Conservation (phyloP, 163 green algal species). For the Scenedesmus sp. region DNA sequence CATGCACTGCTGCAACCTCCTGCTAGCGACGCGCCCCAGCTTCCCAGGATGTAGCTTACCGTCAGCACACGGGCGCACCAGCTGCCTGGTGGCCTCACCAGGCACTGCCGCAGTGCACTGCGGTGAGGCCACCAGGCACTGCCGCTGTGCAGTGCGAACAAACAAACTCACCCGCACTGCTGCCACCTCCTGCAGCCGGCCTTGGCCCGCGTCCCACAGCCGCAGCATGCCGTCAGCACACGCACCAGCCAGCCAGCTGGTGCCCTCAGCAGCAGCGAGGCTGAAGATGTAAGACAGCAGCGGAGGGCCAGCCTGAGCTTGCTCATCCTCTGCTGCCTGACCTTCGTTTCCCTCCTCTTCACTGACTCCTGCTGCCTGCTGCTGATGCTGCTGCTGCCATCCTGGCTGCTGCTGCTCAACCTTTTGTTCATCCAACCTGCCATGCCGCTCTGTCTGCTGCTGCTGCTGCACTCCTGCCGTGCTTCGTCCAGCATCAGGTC, state of each 20-base stretch:
- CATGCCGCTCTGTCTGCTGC: too few relatives aligned
- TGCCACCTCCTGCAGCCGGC: background rate
- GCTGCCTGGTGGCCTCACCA: too few relatives aligned
- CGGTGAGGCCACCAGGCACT: too few relatives aligned
- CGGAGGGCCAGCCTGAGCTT: slow-evolving; percentile 20
- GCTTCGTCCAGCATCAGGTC: too few relatives aligned
- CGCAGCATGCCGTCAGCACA: slow-evolving; percentile 62
- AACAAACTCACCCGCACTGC: slow-evolving; percentile 14
- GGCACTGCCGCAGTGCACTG: too few relatives aligned
- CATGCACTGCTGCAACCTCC: slow-evolving; percentile 16
- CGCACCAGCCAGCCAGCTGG: slow-evolving; percentile 42
- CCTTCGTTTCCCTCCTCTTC: background rate
- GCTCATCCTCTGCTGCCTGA: slow-evolving; percentile 35
- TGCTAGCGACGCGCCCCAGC: background rate
- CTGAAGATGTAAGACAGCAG: slow-evolving; percentile 65
- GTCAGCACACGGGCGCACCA: slow-evolving; percentile 62
- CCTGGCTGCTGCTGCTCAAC: background rate
- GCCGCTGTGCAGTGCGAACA: too few relatives aligned
- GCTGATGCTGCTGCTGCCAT: slow-evolving; percentile 14
- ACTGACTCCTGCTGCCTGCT: background rate
- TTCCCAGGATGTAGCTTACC: slow-evolving; percentile 38
- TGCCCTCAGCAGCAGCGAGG: slow-evolving; percentile 1
- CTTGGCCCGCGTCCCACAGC: slow-evolving; percentile 19
- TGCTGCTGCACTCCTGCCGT: background rate
- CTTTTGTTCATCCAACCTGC: background rate